A percentile compares a stretch with the other conserved stretches of the same genome.
Evolutionary conservation across 2,329 filamentous ascomycete genomes (phyloP).

Genomic region (Neonectria sp.): DNA sequence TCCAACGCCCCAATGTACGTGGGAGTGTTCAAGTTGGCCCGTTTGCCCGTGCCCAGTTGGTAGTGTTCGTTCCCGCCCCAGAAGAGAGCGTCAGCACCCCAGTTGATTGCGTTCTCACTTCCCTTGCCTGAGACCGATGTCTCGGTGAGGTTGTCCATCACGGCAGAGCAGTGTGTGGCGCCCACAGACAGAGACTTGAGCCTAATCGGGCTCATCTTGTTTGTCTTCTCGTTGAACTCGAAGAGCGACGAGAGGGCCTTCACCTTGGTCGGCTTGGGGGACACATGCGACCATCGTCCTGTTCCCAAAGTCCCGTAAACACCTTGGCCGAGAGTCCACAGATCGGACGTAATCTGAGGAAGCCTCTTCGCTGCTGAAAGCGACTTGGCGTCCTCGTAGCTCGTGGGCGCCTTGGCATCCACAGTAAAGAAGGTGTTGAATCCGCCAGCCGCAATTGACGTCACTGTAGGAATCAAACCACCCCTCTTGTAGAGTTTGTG

Average conservation of each 20-base stretch:
- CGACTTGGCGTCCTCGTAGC: conserved; percentile 31
- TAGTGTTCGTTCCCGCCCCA: conserved; percentile 97
- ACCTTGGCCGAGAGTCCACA: conserved; percentile 90
- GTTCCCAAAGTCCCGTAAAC: conserved; percentile 88
- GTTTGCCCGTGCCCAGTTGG: conserved; percentile 92
- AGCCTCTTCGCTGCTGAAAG: conserved; percentile 52
- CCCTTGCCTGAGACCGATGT: conserved; percentile 67
- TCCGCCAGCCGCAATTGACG: conserved; percentile 87
- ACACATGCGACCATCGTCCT: conserved; percentile 91
- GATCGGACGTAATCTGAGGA: conserved; percentile 66
- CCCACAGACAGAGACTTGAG: conserved; percentile 82
- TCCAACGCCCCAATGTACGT: conserved; percentile 86
- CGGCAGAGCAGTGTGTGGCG: conserved; percentile 83
- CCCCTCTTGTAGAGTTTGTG: conserved; percentile 80
- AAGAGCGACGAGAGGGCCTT: conserved; percentile 86
- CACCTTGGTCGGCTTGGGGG: conserved; percentile 83
- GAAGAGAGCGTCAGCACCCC: conserved; percentile 89
- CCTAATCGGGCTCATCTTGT: conserved; percentile 82
- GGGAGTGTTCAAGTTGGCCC: conserved; percentile 84
- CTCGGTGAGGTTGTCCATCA: conserved; percentile 86
- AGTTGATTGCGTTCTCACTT: conserved; percentile 82
- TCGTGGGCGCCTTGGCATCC: conserved; percentile 74
- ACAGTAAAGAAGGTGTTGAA: conserved; percentile 90
- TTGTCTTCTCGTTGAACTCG: conserved; percentile 85
- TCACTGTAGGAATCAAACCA: conserved; percentile 76